Percentiles rank a stretch among this genome's conserved stretches.
phyloP scores from a whole-genome alignment of 768 basidiomycete genomes.

The Amanita subjunquillea region DNA sequence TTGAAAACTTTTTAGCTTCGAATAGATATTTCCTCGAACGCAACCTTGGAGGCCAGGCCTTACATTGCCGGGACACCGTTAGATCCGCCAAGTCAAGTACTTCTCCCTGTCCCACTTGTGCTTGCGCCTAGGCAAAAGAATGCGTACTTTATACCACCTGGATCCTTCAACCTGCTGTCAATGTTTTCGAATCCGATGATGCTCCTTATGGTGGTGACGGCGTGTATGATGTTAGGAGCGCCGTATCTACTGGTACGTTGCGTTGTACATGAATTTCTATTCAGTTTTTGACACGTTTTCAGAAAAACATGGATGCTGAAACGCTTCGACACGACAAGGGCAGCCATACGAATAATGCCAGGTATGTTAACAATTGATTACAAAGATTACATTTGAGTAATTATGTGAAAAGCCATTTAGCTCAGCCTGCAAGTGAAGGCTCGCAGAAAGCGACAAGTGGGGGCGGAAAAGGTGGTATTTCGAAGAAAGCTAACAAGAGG shows the following conservation, averaged over 20 bases:
- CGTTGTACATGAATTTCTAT: not conserved
- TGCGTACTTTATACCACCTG: slow-evolving; percentile 54
- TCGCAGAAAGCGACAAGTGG: slow-evolving; percentile 10
- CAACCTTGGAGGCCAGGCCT: slow-evolving; percentile 40
- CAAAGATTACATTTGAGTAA: not conserved
- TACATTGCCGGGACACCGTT: slow-evolving; percentile 63
- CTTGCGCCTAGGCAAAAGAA: slow-evolving; percentile 46
- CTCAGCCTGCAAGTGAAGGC: slow-evolving; percentile 21
- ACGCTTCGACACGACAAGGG: slow-evolving; percentile 50
- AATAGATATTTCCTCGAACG: slow-evolving; percentile 42
- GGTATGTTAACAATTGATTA: slow-evolving; percentile 33
- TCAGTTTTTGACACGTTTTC: slow-evolving; percentile 7
- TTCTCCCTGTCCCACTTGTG: slow-evolving; percentile 52
- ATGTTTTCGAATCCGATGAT: slow-evolving; percentile 86
- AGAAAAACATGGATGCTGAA: slow-evolving; percentile 76
- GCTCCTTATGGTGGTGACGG: slow-evolving; percentile 63
- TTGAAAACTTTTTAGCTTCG: slow-evolving; percentile 38
- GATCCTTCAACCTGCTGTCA: slow-evolving; percentile 63
- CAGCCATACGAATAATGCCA: slow-evolving; percentile 46
- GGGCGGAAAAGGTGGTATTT: not conserved
- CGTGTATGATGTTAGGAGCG: slow-evolving; percentile 56
- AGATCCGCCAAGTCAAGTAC: slow-evolving; percentile 40
- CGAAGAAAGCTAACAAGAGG: slow-evolving; percentile 8
- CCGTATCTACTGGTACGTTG: slow-evolving; percentile 63
- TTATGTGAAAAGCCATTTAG: slow-evolving; percentile 27